Base-by-base conservation (phyloP, 2,329 filamentous ascomycete species). In the Metarhizium album region DNA sequence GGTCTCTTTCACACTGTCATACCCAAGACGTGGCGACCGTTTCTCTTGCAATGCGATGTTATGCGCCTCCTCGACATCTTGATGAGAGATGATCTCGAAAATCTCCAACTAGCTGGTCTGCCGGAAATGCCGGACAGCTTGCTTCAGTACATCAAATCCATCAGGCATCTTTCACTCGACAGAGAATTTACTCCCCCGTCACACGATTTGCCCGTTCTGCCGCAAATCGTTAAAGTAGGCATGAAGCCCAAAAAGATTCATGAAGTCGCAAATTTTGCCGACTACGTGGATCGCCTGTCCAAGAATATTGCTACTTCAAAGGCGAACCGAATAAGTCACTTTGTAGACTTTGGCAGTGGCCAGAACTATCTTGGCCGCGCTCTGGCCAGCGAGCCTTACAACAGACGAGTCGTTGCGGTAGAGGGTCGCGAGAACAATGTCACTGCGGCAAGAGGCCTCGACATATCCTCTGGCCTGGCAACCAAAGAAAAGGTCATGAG, bases 181-280 rank as follows among this genome's bases (percentile, higher is more conserved):
- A 75, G 90, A 33, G 73, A 80, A 2, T 86, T 87, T 51, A 60
- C 66, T 1, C 65, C 72, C 0, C 61, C 60, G 14, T 63, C 61
- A 14, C 63, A 67, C 50, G 63, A 67, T 43, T 69, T 78, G 50
- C 73, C 79, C 4, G 74, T 75, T 57, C 65, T 95, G 22, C 82
- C 88, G 2, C 78, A 81, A 46, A 78, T 84, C 58, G 79, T 95
- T 16, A 80, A 87, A 0, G 79, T 95, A 14, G 93, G 93, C 3
- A 98, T 98, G 93, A 95, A 89, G 55, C 80, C 86, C 18, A 98
- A 98, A 67, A 98, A 98, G 68, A 77, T 88, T 1, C 93, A 98
- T 62, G 93, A 98, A 70, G 93, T 97, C 31, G 79, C 83, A 53
- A 83, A 93, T 62, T 96, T 97, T 62, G 86, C 91, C n/a, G 79